Base-by-base conservation (phyloP, 495 filamentous ascomycete species). In the Cetradonia linearis region DNA sequence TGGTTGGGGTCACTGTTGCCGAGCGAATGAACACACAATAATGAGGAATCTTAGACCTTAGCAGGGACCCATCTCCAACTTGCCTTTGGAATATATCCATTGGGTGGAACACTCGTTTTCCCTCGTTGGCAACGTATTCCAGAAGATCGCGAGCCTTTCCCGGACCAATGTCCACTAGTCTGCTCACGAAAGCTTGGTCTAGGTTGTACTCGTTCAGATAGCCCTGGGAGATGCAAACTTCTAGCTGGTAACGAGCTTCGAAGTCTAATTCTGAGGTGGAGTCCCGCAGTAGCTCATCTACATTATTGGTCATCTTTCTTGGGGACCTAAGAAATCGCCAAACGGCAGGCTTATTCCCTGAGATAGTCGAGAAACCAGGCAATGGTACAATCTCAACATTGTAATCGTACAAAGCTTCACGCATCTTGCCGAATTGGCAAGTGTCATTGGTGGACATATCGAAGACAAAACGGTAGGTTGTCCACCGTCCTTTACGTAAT, bases 221-320 rank as follows among this genome's bases (percentile, higher is more conserved):
- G 1, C 84, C 83, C 25, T 87, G 79, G 0, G 91, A 95, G 10
- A 97, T 77, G 68, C 92, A 96, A 0, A 89, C 91, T 70, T 97
- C 91, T 0, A 98, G 79, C 70, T 95, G 92, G 66, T 97, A 97
- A 10, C 88, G 82, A 2, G 92, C 81, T 1, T 82, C 69, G 52
- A 91, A 96, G 0, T 83, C 74, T 5, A 98, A 75, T 27, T 40
- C 46, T 47, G 46, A 49, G 69, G 66, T 61, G 54, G 70, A 62
- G 66, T 77, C 56, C 62, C 74, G 61, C 56, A 73, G 25, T 67
- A 64, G 50, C 68, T 76, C 34, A 61, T 57, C 58, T 69, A 50
- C 31, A 68, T 50, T 50, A 62, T 56, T 31, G 36, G 31, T 3
- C 5, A 23, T 38, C 13, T 46, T 42, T 27, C 42, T 28, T 20